A percentile compares a stretch with the other conserved stretches of the same genome.
Conservation (phyloP, 2,329 filamentous ascomycete species). For the Cercospora sp. region DNA sequence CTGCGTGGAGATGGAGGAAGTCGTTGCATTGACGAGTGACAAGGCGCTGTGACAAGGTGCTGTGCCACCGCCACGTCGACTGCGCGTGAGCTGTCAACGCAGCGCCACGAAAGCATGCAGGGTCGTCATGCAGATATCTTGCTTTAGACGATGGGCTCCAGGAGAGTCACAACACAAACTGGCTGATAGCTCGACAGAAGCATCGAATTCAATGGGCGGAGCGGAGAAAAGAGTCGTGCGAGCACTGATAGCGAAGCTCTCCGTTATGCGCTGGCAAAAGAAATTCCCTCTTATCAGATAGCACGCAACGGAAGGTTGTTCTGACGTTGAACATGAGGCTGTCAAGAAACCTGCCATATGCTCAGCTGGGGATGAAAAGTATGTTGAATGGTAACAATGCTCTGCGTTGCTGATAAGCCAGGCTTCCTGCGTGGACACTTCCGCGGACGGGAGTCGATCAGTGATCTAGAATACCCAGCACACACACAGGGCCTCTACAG, state of each 20-base stretch:
- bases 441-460: background rate
- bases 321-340: background rate
- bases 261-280: background rate
- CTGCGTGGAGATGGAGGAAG: background rate
- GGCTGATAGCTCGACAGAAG: background rate
- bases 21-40: background rate
- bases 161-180: background rate
- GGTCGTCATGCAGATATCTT: background rate
- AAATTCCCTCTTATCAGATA: background rate
- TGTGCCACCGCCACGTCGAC: background rate
- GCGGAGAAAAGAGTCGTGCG: background rate
- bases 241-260: background rate
- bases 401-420: background rate
- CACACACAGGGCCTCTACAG: background rate
- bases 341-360: background rate
- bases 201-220: background rate
- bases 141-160: background rate
- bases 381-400: background rate
- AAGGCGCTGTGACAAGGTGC: constrained; percentile 1
- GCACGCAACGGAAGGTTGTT: background rate
- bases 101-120: background rate
- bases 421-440: background rate
- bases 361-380: background rate
- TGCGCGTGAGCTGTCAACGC: background rate
- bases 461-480: background rate